phyloP scores from a whole-genome alignment of 2,329 filamentous ascomycete species.

The Elsinoe perseae region DNA sequence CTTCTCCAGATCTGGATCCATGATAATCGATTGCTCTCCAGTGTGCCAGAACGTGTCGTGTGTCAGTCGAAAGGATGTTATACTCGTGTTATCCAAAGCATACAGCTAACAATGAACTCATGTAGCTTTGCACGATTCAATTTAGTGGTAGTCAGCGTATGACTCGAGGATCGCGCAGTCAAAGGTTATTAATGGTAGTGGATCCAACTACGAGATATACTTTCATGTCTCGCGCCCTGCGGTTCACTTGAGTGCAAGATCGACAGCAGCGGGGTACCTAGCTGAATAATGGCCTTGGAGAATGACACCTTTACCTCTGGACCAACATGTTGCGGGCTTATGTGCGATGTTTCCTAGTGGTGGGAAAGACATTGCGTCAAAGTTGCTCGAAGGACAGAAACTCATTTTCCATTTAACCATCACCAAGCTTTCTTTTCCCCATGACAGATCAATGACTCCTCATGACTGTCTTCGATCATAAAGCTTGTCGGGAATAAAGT shows the following conservation, averaged over 20 bases:
- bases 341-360: neutral
- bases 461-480: neutral
- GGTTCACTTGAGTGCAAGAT: neutral
- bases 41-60: neutral
- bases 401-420: neutral
- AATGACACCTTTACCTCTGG: neutral
- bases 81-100: too few relatives aligned
- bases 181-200: neutral
- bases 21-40: neutral
- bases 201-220: neutral
- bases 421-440: neutral
- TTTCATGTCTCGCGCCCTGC: constrained; percentile 1
- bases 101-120: neutral
- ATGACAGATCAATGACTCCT: neutral
- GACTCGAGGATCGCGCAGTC: neutral
- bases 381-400: neutral
- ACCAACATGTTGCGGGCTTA: neutral
- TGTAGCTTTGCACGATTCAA: neutral
- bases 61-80: neutral
- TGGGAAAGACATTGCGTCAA: neutral
- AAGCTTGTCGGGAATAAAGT: neutral
- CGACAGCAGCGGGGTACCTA: constrained; percentile 5
- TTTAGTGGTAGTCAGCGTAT: neutral
- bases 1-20: constrained; percentile 4
- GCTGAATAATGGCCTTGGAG: constrained; percentile 6